Evolutionary conservation across 2,329 filamentous ascomycete species (phyloP).

Genomic region (Xylariaceae sp.): DNA sequence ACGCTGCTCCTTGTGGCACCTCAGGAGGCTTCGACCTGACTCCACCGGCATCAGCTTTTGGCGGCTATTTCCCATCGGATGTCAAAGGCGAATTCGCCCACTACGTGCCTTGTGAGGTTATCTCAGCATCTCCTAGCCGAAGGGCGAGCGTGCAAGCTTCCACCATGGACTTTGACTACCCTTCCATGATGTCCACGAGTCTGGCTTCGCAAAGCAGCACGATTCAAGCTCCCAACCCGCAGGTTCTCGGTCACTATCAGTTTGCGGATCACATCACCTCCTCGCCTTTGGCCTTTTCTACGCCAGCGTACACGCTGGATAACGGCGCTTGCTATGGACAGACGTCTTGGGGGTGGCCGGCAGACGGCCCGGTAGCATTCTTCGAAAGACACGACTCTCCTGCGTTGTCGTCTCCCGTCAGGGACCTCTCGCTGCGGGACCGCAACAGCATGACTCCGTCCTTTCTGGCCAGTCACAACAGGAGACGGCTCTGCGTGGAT

Average conservation of each 20-base stretch:
- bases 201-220: constrained; percentile 10
- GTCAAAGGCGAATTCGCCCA: constrained; percentile 15
- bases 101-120: constrained; percentile 13
- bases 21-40: constrained; percentile 30
- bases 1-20: constrained; percentile 18
- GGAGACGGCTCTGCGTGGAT: constrained; percentile 37
- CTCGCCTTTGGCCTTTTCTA: constrained; percentile 13
- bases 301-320: constrained; percentile 14
- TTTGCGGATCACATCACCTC: constrained; percentile 18
- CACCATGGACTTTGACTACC: constrained; percentile 21
- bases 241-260: constrained; percentile 11
- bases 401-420: constrained; percentile 8
- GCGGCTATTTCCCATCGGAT: constrained; percentile 24
- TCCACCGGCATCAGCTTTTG: constrained; percentile 27
- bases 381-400: constrained; percentile 15
- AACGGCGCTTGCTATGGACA: constrained; percentile 6
- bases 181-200: constrained; percentile 15
- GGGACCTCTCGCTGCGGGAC: constrained; percentile 27
- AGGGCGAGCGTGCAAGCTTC: constrained; percentile 18
- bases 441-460: constrained; percentile 8
- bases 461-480: constrained; percentile 24
- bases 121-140: constrained; percentile 18
- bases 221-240: constrained; percentile 13
- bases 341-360: constrained; percentile 16
- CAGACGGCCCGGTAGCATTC: constrained; percentile 14